phyloP scores from a whole-genome alignment of 2,329 filamentous ascomycete genomes.

The Amauroascus niger region DNA sequence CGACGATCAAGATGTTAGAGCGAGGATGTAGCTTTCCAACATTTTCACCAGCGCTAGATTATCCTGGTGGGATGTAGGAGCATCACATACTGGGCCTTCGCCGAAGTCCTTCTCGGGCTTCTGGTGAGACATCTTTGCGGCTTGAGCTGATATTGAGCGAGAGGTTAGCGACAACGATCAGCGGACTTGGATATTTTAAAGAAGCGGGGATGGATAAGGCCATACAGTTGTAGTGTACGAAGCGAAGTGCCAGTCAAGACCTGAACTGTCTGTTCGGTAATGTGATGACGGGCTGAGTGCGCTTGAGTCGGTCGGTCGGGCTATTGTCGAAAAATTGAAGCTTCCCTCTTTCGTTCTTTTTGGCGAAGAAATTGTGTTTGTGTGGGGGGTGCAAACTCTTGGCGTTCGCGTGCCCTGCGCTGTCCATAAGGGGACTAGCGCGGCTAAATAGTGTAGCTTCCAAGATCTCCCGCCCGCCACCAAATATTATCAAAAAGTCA shows the following conservation, averaged over 20 bases:
- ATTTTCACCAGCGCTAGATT: not conserved
- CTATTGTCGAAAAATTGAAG: not conserved
- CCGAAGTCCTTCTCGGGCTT: slow-evolving; percentile 90
- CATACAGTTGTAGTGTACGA: not conserved
- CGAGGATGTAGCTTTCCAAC: not conserved
- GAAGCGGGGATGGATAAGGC: not conserved
- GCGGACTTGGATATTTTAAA: not conserved
- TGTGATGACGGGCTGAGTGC: slow-evolving; percentile 56
- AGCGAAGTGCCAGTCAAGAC: slow-evolving; percentile 58
- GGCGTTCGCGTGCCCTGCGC: not conserved
- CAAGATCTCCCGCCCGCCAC: no score
- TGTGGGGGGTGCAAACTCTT: slow-evolving; percentile 8
- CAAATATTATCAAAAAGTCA: no score
- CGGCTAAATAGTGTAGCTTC: not conserved
- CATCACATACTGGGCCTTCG: slow-evolving; percentile 64
- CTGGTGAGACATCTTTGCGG: slow-evolving; percentile 76
- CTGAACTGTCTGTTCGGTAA: slow-evolving; percentile 69
- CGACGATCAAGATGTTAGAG: not conserved
- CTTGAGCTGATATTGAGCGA: not conserved
- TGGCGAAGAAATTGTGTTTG: not conserved
- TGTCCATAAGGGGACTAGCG: not conserved
- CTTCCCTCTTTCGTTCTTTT: not conserved
- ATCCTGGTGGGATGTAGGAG: not conserved
- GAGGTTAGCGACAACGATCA: not conserved
- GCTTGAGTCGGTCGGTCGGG: not conserved